Base-by-base conservation (phyloP, 2,329 filamentous ascomycete genomes). In the Paraphoma chrysanthemicola region DNA sequence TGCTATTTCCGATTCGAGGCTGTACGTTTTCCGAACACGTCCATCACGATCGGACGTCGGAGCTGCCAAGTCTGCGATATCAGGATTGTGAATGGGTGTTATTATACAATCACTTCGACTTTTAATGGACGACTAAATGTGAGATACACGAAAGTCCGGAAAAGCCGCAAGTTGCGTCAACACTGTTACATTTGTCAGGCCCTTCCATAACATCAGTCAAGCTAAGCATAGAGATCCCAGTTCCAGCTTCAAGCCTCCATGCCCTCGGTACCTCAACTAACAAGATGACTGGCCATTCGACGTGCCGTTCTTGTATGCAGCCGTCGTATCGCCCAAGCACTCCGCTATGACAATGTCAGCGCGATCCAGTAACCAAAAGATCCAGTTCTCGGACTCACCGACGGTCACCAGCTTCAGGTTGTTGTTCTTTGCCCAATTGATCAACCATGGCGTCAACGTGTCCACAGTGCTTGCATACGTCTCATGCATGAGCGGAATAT, bases 401-500 rank as follows among this genome's bases (percentile, higher is more conserved):
- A 75, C 71, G 44, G 72, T 76, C 8, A 76, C 73, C 23, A 76
- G 18, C 65, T 74, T 74, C 49, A 76, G 36, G 44, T 70, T 71
- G 23, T 76, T 76, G 44, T 62, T 65, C 63, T 74, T 76, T 0
- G 73, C 73, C 73, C 73, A 75, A 44, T 69, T 74, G 48, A 76
- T 74, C 59, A 76, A 54, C 73, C 73, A 76, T 2, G 73, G 72
- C 11, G 71, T 73, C 9, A 76, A 60, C 18, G 70, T 72, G 51
- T 73, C 59, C 1, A 76, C 73, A 16, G 73, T 76, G 14, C 59
- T 56, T 16, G 67, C 60, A 56, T 74, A 75, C 12, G 71, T 75
- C 64, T 76, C 73, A 44, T 76, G 73, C 70, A 74, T 73, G 17
- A 73, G 58, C 23, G 71, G 66, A 51, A 76, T 76, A 39, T 76